Conservation (phyloP, 208 protist species). For the Phytomonas serpens region DNA sequence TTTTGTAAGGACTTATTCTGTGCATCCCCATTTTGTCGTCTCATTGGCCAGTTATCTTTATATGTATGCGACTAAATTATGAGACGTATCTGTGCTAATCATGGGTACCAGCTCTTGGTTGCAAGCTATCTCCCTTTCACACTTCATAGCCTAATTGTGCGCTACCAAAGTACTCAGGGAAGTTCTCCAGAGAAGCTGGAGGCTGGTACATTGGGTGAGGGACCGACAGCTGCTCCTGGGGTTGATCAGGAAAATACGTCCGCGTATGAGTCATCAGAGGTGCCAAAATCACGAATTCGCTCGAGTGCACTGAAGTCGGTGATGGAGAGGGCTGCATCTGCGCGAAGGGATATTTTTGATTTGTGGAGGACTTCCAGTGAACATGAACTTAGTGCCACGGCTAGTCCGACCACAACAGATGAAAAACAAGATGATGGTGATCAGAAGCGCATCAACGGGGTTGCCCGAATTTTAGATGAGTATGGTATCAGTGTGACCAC, state of each 20-base stretch:
- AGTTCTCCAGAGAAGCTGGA: neutral
- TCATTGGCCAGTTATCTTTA: neutral
- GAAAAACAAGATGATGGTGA: conserved; percentile 14
- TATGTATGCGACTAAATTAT: neutral
- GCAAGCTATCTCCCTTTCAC: neutral
- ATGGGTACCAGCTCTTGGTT: neutral
- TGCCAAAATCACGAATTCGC: neutral
- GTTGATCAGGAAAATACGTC: conserved; percentile 2
- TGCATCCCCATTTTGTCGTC: neutral
- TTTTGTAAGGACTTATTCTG: neutral
- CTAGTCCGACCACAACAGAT: conserved; percentile 8
- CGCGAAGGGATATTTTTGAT: conserved; percentile 61
- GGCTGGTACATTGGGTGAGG: neutral
- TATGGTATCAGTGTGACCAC: conserved; percentile 51
- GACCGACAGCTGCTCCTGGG: neutral
- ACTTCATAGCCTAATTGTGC: neutral
- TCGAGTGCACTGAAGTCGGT: conserved; percentile 7
- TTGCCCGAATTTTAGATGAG: conserved; percentile 29
- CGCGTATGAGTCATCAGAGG: conserved; percentile 2
- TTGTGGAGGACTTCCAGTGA: conserved; percentile 35
- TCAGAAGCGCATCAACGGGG: conserved; percentile 18
- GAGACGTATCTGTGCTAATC: neutral
- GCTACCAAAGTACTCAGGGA: neutral
- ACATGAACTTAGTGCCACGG: neutral
- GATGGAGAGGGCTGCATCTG: conserved; percentile 65